Evolutionary conservation across 805 yeast species (phyloP).

Genomic region (Candida alai): DNA sequence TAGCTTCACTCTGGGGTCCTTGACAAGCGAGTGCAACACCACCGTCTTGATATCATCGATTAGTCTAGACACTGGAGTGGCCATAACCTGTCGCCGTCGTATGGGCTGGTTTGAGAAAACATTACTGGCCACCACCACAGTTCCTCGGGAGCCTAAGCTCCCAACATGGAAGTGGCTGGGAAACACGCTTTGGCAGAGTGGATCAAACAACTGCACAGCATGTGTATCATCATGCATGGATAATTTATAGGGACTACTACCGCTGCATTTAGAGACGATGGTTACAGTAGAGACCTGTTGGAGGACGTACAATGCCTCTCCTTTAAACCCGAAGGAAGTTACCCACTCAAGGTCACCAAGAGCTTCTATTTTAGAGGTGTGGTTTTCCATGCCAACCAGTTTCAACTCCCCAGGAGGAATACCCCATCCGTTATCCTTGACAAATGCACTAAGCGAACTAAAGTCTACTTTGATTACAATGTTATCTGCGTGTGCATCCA

Average conservation of each 20-base stretch:
- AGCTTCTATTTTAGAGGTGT: slow-evolving; percentile 51
- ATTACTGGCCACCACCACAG: slow-evolving; percentile 32
- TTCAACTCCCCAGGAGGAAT: slow-evolving; percentile 47
- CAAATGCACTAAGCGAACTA: slow-evolving; percentile 29
- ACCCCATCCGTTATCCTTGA: slow-evolving; percentile 74
- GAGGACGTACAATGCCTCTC: slow-evolving; percentile 63
- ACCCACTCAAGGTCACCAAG: slow-evolving; percentile 36
- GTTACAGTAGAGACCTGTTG: slow-evolving; percentile 44
- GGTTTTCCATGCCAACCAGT: slow-evolving; percentile 42
- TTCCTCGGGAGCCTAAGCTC: slow-evolving; percentile 26
- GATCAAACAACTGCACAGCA: neutral
- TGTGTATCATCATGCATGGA: neutral
- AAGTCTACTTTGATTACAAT: slow-evolving; percentile 34
- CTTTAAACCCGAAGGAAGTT: slow-evolving; percentile 63
- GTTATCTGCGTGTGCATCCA: slow-evolving; percentile 48
- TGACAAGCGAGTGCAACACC: slow-evolving; percentile 25
- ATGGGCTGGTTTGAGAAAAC: slow-evolving; percentile 45
- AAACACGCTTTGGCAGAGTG: neutral
- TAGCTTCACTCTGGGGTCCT: slow-evolving; percentile 15
- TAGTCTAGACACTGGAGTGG: slow-evolving; percentile 16
- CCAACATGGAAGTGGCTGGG: slow-evolving; percentile 4
- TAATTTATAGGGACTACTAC: slow-evolving; percentile 4
- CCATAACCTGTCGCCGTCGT: slow-evolving; percentile 26
- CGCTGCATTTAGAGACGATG: slow-evolving; percentile 42
- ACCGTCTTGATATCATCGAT: slow-evolving; percentile 24